Evolutionary conservation across 768 basidiomycete genomes (phyloP), one percentile per base, ranked within the genome.

Genomic region (Tulasnella sp.): DNA sequence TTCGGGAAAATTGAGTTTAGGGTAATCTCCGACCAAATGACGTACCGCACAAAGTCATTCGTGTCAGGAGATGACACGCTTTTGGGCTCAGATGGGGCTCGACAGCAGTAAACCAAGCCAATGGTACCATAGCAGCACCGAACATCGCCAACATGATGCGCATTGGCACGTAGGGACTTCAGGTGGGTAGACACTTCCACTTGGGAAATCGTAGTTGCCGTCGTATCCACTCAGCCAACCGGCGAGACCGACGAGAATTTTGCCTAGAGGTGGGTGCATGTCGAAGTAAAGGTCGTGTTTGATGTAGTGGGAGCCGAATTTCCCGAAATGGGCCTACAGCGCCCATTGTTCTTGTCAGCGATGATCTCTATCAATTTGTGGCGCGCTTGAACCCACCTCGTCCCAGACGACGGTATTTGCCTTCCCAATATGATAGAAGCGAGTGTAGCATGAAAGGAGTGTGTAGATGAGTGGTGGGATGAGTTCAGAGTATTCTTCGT

Each of bases 201-300:
- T 96, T 85, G 96, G 95, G 88, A 97, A 99, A 81, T 98, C 97
- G 83, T 94, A 99, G 36, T 87, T 85, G 19, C 98, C 98, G 81
- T 97, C 89, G 84, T 98, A 99, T 44, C 98, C 98, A 0, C 95
- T 88, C 81, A 99, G 86, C 78, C 96, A 87, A 31, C 98, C 98
- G 4, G 92, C 96, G 31, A 99, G 89, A 12, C 96, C 98, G 80
- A 99, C 97, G 78, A 99, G 89, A 96, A 99, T 99, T 88, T 99
- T 99, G 3, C 98, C 98, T 58, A 99, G 89, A 0, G 98, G 98
- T 7, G 98, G 98, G 83, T 99, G 98, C 38, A 99, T 98, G 84
- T 99, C 98, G 85, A 99, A 99, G 88, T 98, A 99, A 86, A 99
- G 99, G 85, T 98, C 96, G 83, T 96, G 94, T 86, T 98, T 98